Evolutionary conservation across 2,329 filamentous ascomycete genomes (phyloP), one percentile per base, ranked within the genome.

Genomic region (Trichoderma harzianum): DNA sequence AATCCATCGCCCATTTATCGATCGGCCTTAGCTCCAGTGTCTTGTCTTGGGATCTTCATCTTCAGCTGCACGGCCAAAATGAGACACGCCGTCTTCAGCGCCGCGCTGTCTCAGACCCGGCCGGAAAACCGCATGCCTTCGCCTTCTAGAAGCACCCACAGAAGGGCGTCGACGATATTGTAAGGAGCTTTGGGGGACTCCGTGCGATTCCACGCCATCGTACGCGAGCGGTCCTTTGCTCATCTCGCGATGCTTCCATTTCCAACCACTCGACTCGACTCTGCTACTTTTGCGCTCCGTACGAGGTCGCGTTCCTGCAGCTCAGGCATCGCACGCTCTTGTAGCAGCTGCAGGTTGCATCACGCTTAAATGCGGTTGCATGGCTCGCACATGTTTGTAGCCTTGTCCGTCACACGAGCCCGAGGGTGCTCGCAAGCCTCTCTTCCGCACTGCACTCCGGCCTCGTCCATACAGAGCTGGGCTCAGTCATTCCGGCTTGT

Each of bases 161-260:
- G 67, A 69, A 69, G 30, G 26, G 7, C n/a, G 28, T n/a, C 60
- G 32, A 60, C 12, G 18, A 60, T 34, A 47, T 30, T 61, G 34
- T 32, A 28, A 69, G 67, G 67, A 61, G 67, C 55, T 61, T 61
- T 57, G 67, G 67, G 28, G 55, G 32, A 62, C 39, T 47, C 67
- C 57, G 55, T 32, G 26, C 65, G 36, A 69, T 69, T 69, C 55
- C 39, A 61, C 57, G 55, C 53, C 53, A 21, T 3, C 39, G n/a
- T 36, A 69, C 57, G 67, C 67, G 67, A 47, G 65, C 55, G 39
- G 67, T 69, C 67, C 67, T 69, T 55, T 55, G 34, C 67, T 69
- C 67, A 69, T 69, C 67, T 69, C 67, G 43, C 43, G n/a, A 21
- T 51, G 57, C 67, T n/a, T 43, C 36, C 12, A 55, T 36, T 32